Conservation (phyloP, 306 rosid species). For the Acacia acuminata region DNA sequence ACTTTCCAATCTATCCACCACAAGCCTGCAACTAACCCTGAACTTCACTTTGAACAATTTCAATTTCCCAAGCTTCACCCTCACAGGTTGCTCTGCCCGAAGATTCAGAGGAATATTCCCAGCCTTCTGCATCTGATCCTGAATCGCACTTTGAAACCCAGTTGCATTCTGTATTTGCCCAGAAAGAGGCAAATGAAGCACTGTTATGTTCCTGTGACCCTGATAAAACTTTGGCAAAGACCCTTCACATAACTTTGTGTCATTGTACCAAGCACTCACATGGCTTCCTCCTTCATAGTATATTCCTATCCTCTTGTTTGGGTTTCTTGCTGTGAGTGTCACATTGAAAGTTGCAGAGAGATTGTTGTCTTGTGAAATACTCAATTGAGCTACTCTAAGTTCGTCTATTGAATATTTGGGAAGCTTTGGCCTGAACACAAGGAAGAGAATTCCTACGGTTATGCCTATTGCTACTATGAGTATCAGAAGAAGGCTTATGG, state of each 20-base stretch:
- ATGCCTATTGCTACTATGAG: slow-evolving; percentile 49
- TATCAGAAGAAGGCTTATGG: slow-evolving; percentile 38
- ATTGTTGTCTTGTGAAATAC: slow-evolving; percentile 28
- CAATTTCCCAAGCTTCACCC: slow-evolving; percentile 73
- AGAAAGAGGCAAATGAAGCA: slow-evolving; percentile 43
- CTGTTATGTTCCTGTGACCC: slow-evolving; percentile 78
- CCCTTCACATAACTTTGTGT: slow-evolving; percentile 60
- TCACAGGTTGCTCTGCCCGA: slow-evolving; percentile 70
- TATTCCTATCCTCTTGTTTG: slow-evolving; percentile 85
- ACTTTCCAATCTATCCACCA: slow-evolving; percentile 50
- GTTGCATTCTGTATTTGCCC: slow-evolving; percentile 63
- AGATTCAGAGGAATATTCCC: slow-evolving; percentile 67
- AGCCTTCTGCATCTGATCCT: slow-evolving; percentile 35
- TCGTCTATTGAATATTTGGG: slow-evolving; percentile 65
- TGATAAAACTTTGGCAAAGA: slow-evolving; percentile 84
- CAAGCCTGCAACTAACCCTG: slow-evolving; percentile 59
- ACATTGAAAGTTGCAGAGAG: slow-evolving; percentile 57
- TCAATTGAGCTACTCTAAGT: slow-evolving; percentile 48
- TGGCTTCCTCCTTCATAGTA: slow-evolving; percentile 83
- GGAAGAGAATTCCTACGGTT: slow-evolving; percentile 58
- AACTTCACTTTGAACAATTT: slow-evolving; percentile 76
- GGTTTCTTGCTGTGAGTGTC: slow-evolving; percentile 67
- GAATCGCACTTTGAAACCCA: slow-evolving; percentile 19
- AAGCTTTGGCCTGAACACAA: slow-evolving; percentile 79
- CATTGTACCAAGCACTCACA: slow-evolving; percentile 63